These are phyloP conservation scores for Lachnum nothofagi DNA, from an alignment of 2,329 filamentous ascomycete genomes.

Conservation along the genomic window DNA sequence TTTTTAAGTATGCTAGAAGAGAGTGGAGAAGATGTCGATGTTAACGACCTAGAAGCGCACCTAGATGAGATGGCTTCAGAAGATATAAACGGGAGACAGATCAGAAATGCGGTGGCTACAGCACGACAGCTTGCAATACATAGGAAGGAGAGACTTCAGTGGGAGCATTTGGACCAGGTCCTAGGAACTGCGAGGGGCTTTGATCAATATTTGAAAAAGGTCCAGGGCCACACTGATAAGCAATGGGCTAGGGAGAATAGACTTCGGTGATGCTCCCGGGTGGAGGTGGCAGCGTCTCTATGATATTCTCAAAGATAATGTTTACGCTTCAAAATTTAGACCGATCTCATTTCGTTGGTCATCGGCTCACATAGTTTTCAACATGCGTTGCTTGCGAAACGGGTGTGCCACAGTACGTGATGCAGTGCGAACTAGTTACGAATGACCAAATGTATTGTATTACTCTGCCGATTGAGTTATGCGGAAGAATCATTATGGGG, in stretches of 20 bases:
- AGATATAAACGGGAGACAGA: conserved; percentile 1
- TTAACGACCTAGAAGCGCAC: neutral
- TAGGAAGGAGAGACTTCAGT: neutral
- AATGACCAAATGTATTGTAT: no score
- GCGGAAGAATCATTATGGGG: no score
- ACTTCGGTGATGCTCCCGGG: neutral
- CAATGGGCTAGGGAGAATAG: conserved; percentile 7
- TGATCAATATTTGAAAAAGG: conserved; percentile 4
- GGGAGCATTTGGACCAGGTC: conserved; percentile 2
- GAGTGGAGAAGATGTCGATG: neutral
- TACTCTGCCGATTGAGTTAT: no score
- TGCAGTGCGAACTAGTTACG: no score
- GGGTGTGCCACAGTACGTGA: no score
- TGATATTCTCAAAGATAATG: no score
- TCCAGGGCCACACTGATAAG: conserved; percentile 4
- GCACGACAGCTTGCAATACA: no score
- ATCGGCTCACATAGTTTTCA: no score
- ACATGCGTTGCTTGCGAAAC: no score
- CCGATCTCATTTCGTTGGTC: no score
- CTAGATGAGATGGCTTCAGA: conserved; percentile 4
- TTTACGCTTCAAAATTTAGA: no score
- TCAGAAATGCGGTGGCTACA: neutral
- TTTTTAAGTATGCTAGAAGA: conserved; percentile 1
- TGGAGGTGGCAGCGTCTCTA: conserved; percentile 1
- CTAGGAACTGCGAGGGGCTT: conserved; percentile 2